Base-by-base conservation (phyloP, 371 early-diverging fungal genomes). In the Conidiobolus incongruus region DNA sequence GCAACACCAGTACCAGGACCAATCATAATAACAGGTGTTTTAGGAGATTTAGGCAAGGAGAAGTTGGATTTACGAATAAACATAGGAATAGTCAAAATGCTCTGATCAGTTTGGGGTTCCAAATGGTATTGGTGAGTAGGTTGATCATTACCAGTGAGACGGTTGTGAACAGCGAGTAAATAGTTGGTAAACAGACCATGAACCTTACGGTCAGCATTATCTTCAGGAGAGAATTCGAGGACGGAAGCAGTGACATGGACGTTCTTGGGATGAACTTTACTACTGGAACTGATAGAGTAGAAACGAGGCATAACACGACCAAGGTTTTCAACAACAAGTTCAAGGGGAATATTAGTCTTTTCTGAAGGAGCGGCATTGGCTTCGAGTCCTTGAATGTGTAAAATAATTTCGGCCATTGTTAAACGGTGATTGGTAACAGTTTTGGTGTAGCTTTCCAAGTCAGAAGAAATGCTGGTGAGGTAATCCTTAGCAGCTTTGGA, bases 1-100 rank as follows among this genome's bases (percentile, higher is more conserved):
- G 96, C 96, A 19, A 96, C 85, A 34, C 97, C 97, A 1, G 97
- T 96, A 37, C 97, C 97, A 13, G 97, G 94, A 2, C 97, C 94
- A 22, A 96, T 61, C 91, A 96, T 91, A 35, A 96, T 72, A 31
- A 96, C 61, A n/a, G 94, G 93, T 4, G 73, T 59, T 29, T 64
- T 49, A 17, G 71, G 62, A 52, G 85, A 73, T 12, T 68, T 61
- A 13, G 92, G 97, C 44, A 93, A 60, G 38, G 77, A 71, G 70
- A 96, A 96, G 45, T 70, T 65, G 24, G 82, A 82, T 33, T 76
- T 72, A 36, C 88, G 86, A 36, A 91, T 78, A 53, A 81, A 86
- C 23, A 90, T 61, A 36, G 92, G 90, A 6, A 89, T 51, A 50
- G 65, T 52, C 53, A 64, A 38, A 19, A 46, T 47, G 16, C 35